Evolutionary conservation across 2,329 filamentous ascomycete genomes (phyloP).

Genomic region (Tolypocladium tropicale): DNA sequence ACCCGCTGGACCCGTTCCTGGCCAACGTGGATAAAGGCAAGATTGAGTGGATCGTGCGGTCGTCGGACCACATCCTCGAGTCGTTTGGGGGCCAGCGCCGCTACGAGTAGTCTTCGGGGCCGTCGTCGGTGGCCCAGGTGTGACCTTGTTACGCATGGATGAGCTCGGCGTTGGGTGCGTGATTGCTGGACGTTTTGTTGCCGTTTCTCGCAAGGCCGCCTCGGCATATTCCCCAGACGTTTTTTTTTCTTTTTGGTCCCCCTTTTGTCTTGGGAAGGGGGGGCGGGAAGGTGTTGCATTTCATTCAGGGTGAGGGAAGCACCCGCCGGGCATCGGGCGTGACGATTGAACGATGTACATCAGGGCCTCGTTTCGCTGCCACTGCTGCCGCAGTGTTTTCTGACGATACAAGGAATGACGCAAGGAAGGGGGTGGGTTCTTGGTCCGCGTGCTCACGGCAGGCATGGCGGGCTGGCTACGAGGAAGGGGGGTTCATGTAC

Average conservation of each 20-base stretch:
- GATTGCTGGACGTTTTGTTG: not conserved
- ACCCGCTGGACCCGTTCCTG: constrained; percentile 28
- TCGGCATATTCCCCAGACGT: not conserved
- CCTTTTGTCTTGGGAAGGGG: not conserved
- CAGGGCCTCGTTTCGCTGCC: not conserved
- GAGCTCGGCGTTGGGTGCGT: constrained; percentile 4
- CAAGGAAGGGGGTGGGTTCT: not conserved
- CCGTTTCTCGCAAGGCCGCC: not conserved
- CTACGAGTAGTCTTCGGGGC: constrained; percentile 15
- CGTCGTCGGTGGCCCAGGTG: not conserved
- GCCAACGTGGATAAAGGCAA: constrained; percentile 25
- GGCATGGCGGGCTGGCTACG: not conserved
- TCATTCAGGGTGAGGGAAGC: not conserved
- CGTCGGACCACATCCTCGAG: constrained; percentile 24
- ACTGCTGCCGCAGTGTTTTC: not conserved
- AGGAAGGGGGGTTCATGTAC: not conserved
- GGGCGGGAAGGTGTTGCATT: not conserved
- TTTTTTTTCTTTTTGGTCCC: not conserved
- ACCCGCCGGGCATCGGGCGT: not conserved
- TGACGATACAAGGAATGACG: not conserved
- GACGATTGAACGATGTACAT: constrained; percentile 1
- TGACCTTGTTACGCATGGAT: not conserved
- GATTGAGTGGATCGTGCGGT: constrained; percentile 27
- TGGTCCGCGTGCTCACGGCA: not conserved
- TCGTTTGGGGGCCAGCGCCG: constrained; percentile 17